Evolutionary conservation across 2,329 filamentous ascomycete genomes (phyloP), one percentile per base, ranked within the genome.

Genomic region (Blumeriella jaapii): DNA sequence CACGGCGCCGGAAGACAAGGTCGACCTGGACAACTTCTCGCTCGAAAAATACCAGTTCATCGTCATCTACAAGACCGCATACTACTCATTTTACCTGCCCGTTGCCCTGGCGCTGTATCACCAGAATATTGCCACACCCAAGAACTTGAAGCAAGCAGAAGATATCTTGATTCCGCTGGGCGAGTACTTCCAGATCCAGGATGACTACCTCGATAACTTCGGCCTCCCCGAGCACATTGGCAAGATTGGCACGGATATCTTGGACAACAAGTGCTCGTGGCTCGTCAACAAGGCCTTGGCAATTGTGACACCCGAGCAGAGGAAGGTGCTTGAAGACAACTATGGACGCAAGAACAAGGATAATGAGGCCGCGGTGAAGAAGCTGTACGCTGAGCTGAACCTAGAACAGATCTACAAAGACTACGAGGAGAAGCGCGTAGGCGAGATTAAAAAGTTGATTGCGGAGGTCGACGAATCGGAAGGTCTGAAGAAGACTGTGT

Each of bases 231-330:
- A 85, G 54, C 74, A 86, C 55, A 91, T 98, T 58, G 91, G 91
- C 61, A 98, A 98, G 75, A 94, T 96, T 48, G 91, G 91, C 48
- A 98, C 91, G 41, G 91, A 98, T 56, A 98, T 98, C 61, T 79
- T 87, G 70, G 91, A 98, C 67, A 98, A 98, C 74, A 98, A 98
- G 73, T 98, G 91, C 71, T 93, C 84, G 26, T 98, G 91, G 91
- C 68, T 98, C 41, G 74, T 98, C 62, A 98, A 98, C 71, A 80
- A 94, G 63, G 91, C 91, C 29, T 69, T 98, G 40, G 71, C 77
- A 59, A 71, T 80, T 44, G 82, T 74, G 46, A 87, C 72, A 2
- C 77, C 84, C 1, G 85, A 89, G 59, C 91, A 98, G 71, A 78
- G 86, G 56, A 71, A 82, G 62, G 61, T 93, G 24, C 77, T 98